These are phyloP conservation scores for Backusella luteola DNA, from an alignment of 192 early-diverging fungal genomes.

Conservation along the genomic window DNA sequence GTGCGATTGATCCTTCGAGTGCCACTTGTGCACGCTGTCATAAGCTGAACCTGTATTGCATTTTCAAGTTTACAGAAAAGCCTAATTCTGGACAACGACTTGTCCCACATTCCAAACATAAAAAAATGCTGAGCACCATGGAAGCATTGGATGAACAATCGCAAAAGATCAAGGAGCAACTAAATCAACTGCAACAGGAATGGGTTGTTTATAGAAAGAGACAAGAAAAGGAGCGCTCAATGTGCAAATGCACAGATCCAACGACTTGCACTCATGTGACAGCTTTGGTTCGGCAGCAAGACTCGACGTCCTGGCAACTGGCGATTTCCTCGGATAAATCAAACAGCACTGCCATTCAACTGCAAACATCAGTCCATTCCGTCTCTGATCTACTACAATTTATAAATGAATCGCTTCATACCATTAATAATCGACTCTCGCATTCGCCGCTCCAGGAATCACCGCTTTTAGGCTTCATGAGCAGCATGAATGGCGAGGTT, in stretches of 20 bases:
- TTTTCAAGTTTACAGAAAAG: slow-evolving; percentile 13
- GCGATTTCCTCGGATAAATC: not conserved
- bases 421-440: not conserved
- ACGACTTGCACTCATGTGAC: not conserved
- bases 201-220: not conserved
- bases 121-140: slow-evolving; percentile 10
- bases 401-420: not conserved
- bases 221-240: not conserved
- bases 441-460: not conserved
- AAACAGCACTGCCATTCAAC: not conserved
- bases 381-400: slow-evolving; percentile 1
- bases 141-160: slow-evolving; percentile 9
- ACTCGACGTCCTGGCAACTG: not conserved
- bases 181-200: not conserved
- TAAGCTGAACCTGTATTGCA: not conserved
- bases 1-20: not conserved
- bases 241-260: not conserved
- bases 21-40: slow-evolving; percentile 14
- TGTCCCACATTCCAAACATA: slow-evolving; percentile 10
- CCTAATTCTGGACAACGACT: not conserved
- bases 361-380: not conserved
- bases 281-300: not conserved
- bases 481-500: not conserved
- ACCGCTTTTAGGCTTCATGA: not conserved
- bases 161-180: slow-evolving; percentile 10